Base-by-base conservation (phyloP, 1,284 basidiomycete species). In the Austroboletus niveus region DNA sequence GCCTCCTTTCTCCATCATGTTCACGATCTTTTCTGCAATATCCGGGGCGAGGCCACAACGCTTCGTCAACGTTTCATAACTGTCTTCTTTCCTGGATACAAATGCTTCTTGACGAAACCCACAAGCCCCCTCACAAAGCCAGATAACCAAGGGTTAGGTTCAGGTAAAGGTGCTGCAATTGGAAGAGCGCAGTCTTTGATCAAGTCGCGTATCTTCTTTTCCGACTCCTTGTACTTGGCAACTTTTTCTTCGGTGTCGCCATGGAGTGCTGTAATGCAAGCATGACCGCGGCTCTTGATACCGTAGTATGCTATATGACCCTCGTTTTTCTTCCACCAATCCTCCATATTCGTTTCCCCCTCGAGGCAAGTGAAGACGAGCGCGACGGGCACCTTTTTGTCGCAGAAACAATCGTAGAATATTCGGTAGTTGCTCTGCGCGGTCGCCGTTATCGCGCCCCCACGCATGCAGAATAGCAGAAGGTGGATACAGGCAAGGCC, bases 291-390 rank as follows among this genome's bases (percentile, higher is more conserved):
- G 30, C 69, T 66, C 35, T 54, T 52, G 53, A 76, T 72, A 1
- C 61, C 64, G 34, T 69, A 59, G 27, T 51, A 45, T 15, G 61
- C 49, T 51, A 76, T 73, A 9, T 55, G 49, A 0, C 12, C 42
- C 36, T 58, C 49, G 54, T 77, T 75, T 51, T 63, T 58, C 14
- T 1, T 35, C 72, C 72, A 75, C 73, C 75, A 75, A 22, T 60
- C 45, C 24, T 75, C 72, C 72, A 74, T 72, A 17, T 59, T 54
- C 0, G 27, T 29, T 46, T 75, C 73, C 8, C 60, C 48, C 58
- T 75, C 74, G 29, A 75, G 63, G 8, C 69, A 65, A 5, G 74
- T 76, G 38, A 75, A 59, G 27, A 72, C 63, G 10, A 75, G 57
- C 4, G 71, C 72, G 30, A 73, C 64, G 4, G 73, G 74, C 17